Base-by-base conservation (phyloP, 1,139 yeast species). In the Yamadazyma atmosphaerica region DNA sequence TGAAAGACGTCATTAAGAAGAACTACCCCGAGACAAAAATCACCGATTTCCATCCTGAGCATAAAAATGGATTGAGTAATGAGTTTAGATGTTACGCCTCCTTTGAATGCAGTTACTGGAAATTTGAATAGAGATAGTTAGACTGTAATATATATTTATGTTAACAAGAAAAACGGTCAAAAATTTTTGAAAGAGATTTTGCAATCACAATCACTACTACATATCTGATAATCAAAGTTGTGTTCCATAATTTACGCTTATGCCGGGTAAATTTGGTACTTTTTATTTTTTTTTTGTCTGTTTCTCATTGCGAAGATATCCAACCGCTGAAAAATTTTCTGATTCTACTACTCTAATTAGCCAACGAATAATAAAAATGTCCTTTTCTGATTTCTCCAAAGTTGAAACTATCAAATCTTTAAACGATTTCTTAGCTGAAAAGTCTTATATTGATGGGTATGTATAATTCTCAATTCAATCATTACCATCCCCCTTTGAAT, bases 381-480 rank as follows among this genome's bases (percentile, higher is more conserved):
- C 90, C 62, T 83, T 77, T 78, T 66, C 88, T 49, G 88, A 83
- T 65, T 83, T 83, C 79, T 78, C 89, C 54, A 83, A 82, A 70
- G 76, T 79, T 60, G 89, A 83, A 72, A 77, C 97, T 65, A 72
- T 90, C 65, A 75, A 85, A 70, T 76, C 88, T 66, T 86, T 90
- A 68, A 83, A 89, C 86, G 77, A 78, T 58, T 83, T 79, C 79
- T 83, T 90, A 72, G 87, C 84, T 70, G 90, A 86, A 74, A 86
- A 88, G 79, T 85, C 95, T 54, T 89, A 88, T 86, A 65, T 89
- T 60, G 92, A 86, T 67, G 96, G 96, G 95, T 87, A 84, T 68
- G 95, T 77, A 38, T 37, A 31, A 32, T 4, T 13, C 14, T 18
- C 8, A 14, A n/a, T 32, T 26, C 32, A 36, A 32, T 28, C 4